Percentiles rank a stretch among this genome's conserved stretches.
Evolutionary conservation across 2,329 filamentous ascomycete genomes (phyloP).

Genomic region (Dothidotthia symphoricarpi): DNA sequence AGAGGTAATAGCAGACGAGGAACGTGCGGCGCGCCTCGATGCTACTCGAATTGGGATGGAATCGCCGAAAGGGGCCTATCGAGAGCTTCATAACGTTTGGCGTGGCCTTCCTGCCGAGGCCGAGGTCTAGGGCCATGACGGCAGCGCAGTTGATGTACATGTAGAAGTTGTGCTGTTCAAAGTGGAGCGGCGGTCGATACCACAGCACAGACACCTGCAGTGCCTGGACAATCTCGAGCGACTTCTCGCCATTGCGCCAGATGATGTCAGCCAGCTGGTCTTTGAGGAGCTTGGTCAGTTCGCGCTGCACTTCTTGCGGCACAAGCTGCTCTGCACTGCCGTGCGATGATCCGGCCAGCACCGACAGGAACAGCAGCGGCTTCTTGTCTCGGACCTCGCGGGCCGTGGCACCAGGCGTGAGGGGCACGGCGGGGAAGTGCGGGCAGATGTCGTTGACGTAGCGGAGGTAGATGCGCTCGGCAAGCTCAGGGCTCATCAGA

Average conservation of each 20-base stretch:
- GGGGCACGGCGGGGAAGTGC: constrained; percentile 59
- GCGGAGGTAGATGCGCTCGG: constrained; percentile 56
- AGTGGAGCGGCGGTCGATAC: constrained; percentile 80
- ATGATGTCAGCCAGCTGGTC: constrained; percentile 71
- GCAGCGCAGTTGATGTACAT: constrained; percentile 79
- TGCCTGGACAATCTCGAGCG: constrained; percentile 77
- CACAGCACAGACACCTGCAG: constrained; percentile 74
- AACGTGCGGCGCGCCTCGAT: constrained; percentile 60
- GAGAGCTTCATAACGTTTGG: constrained; percentile 42
- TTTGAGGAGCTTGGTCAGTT: constrained; percentile 68
- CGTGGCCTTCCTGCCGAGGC: constrained; percentile 62
- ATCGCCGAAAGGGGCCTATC: constrained; percentile 33
- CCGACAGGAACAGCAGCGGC: constrained; percentile 59
- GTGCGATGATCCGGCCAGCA: constrained; percentile 55
- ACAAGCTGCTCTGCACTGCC: constrained; percentile 46
- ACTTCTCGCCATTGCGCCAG: constrained; percentile 74
- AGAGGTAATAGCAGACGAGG: constrained; percentile 61
- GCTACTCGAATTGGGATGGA: constrained; percentile 50
- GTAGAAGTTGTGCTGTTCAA: constrained; percentile 87
- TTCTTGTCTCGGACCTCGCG: constrained; percentile 57
- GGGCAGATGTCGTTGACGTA: constrained; percentile 56
- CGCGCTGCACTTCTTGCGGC: constrained; percentile 57
- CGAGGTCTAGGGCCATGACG: constrained; percentile 80
- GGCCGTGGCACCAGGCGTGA: constrained; percentile 55
- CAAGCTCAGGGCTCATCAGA: constrained; percentile 53